A percentile compares a stretch with the other conserved stretches of the same genome.
phyloP scores from a whole-genome alignment of 2,329 filamentous ascomycete species.

The Beauveria scarabaeidicola region DNA sequence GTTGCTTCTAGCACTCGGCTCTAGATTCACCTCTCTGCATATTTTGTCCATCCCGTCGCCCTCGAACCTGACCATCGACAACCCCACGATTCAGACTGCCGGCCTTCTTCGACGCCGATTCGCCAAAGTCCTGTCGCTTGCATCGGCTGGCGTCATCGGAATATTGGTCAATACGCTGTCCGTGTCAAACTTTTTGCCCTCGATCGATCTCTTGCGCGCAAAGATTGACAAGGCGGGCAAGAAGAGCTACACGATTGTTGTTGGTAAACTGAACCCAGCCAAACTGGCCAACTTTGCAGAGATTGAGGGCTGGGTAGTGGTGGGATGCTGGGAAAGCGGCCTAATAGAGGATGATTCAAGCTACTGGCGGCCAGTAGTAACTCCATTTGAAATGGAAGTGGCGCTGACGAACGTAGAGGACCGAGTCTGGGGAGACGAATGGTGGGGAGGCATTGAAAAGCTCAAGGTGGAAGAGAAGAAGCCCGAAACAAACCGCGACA shows the following conservation, averaged over 20 bases:
- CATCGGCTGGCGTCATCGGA: constrained; percentile 76
- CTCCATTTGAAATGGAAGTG: constrained; percentile 84
- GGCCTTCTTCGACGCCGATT: constrained; percentile 73
- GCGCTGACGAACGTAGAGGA: constrained; percentile 67
- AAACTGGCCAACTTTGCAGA: constrained; percentile 97
- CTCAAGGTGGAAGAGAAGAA: constrained; percentile 11
- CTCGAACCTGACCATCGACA: constrained; percentile 40
- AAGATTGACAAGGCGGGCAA: constrained; percentile 75
- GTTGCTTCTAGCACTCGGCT: constrained; percentile 78
- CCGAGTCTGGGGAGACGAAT: constrained; percentile 77
- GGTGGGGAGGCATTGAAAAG: constrained; percentile 78
- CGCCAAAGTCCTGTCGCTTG: constrained; percentile 71
- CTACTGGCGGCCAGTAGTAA: constrained; percentile 83
- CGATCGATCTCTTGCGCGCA: constrained; percentile 63
- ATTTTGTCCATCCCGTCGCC: constrained; percentile 62
- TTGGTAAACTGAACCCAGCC: constrained; percentile 90
- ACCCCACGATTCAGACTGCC: constrained; percentile 36
- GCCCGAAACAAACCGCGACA: constrained; percentile 19
- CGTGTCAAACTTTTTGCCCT: constrained; percentile 80
- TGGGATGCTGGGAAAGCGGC: constrained; percentile 96
- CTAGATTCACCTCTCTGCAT: constrained; percentile 68
- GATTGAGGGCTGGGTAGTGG: constrained; percentile 91
- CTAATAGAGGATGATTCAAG: constrained; percentile 74
- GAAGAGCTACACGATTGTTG: constrained; percentile 93
- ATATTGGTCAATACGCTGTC: constrained; percentile 94